Percentiles rank a stretch among this genome's conserved stretches.
These are phyloP conservation scores for Heteromeles arbutifolia DNA, from an alignment of 306 rosid genomes.

Conservation along the genomic window DNA sequence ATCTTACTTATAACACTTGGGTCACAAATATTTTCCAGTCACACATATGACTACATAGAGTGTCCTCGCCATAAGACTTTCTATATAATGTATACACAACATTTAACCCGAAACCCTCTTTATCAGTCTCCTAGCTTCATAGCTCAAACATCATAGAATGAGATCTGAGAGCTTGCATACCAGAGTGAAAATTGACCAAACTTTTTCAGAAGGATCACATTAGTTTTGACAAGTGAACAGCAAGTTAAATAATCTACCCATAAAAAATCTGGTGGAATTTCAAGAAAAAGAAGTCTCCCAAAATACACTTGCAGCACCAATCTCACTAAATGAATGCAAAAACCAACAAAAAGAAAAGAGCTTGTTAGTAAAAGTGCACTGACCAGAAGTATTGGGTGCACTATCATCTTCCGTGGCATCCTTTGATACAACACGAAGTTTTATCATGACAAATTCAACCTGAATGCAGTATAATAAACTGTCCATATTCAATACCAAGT, in stretches of 20 bases:
- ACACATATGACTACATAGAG: neutral
- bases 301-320: neutral
- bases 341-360: conserved; percentile 6
- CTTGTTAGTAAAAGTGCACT: conserved; percentile 20
- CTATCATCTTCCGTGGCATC: conserved; percentile 32
- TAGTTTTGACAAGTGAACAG: neutral
- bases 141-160: conserved; percentile 2
- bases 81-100: neutral
- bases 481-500: conserved; percentile 10
- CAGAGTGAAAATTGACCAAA: neutral
- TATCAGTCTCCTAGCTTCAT: neutral
- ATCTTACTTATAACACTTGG: neutral
- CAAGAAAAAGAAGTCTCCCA: neutral
- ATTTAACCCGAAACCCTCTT: neutral
- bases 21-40: neutral
- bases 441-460: conserved; percentile 54
- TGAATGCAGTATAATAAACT: conserved; percentile 34
- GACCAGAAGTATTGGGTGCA: conserved; percentile 48
- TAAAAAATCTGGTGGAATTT: neutral
- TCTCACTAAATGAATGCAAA: neutral
- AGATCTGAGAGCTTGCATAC: neutral
- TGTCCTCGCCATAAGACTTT: neutral
- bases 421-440: conserved; percentile 53
- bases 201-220: neutral
- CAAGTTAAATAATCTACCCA: neutral